Conservation (phyloP, 805 yeast genomes). For the Brettanomyces nanus region DNA sequence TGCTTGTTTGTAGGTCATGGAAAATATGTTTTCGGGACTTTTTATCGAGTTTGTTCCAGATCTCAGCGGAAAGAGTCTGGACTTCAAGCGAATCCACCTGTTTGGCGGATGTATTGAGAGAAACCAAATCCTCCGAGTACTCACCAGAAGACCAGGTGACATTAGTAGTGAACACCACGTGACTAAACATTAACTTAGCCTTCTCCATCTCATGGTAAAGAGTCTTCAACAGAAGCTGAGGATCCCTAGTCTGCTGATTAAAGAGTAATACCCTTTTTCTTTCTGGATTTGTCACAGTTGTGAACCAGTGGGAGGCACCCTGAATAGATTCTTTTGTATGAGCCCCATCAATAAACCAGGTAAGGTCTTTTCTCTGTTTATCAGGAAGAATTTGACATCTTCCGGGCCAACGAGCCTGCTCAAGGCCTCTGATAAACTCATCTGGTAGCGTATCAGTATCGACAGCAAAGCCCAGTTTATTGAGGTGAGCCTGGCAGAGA, state of each 20-base stretch:
- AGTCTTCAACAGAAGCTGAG: conserved; percentile 49
- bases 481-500: conserved; percentile 55
- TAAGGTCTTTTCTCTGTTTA: conserved; percentile 32
- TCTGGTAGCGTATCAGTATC: conserved; percentile 34
- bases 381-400: conserved; percentile 68
- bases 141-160: conserved; percentile 81
- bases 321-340: conserved; percentile 84
- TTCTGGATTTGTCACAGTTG: conserved; percentile 22
- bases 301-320: conserved; percentile 81
- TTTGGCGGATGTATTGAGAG: conserved; percentile 74
- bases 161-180: conserved; percentile 82
- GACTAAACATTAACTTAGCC: conserved; percentile 46
- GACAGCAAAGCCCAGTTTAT: conserved; percentile 34
- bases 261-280: conserved; percentile 53
- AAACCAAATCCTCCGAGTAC: conserved; percentile 75
- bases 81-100: conserved; percentile 73
- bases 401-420: conserved; percentile 83
- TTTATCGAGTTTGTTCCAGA: conserved; percentile 55
- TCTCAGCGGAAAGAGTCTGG: conserved; percentile 64
- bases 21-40: conserved; percentile 39
- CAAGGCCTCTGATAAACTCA: conserved; percentile 51
- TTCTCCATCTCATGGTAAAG: conserved; percentile 37
- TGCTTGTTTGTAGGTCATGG: conserved; percentile 70
- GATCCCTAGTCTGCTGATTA: conserved; percentile 93
- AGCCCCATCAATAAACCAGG: conserved; percentile 94